Base-by-base conservation (phyloP, 345 rosid species). In the Rubroshorea leprosula region DNA sequence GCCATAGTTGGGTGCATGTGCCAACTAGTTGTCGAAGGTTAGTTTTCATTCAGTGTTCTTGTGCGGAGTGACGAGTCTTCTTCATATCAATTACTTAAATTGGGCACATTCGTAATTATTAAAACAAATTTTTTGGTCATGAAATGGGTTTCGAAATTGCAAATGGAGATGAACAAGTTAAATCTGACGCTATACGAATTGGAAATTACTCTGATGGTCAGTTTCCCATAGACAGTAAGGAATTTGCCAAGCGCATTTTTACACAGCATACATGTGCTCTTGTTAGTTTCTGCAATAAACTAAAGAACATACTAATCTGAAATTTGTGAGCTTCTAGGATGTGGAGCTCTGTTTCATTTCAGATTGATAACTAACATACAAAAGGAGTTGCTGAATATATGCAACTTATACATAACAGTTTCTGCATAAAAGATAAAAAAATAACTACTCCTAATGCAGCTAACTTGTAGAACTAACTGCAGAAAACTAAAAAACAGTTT, bases 1-100 rank as follows among this genome's bases (percentile, higher is more conserved):
- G 97, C 99, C 51, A 89, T 93, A 49, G 99, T 93, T 76, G 99
- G 99, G 51, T 83, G 92, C 82, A 93, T 93, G 99, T 90, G 99
- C 72, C 97, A 93, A 68, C 92, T 93, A 64, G 95, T 93, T 57
- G 84, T 93, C 48, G 82, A 87, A 85, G 97, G 99, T 89, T 48
- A 62, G 22, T 11, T 35, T 27, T 3, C 4, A 27, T 8, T 3
- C 31, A 27, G 31, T 27, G 31, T 27, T 27, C 31, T 27, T 27
- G 31, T 27, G 31, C 5, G 31, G n/a, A n/a, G n/a, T n/a, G n/a
- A n/a, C n/a, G 31, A 27, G 14, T n/a, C n/a, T 39, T n/a, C 14
- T 44, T 44, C 47, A 44, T 44, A 44, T 44, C 18, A 13, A 15
- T 13, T 44, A 1, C 47, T n/a, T 5, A 44, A 13, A n/a, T 44